Percentiles rank a stretch among this genome's conserved stretches.
Evolutionary conservation across 2,329 filamentous ascomycete species (phyloP).

Genomic region (Talaromyces rugulosus): DNA sequence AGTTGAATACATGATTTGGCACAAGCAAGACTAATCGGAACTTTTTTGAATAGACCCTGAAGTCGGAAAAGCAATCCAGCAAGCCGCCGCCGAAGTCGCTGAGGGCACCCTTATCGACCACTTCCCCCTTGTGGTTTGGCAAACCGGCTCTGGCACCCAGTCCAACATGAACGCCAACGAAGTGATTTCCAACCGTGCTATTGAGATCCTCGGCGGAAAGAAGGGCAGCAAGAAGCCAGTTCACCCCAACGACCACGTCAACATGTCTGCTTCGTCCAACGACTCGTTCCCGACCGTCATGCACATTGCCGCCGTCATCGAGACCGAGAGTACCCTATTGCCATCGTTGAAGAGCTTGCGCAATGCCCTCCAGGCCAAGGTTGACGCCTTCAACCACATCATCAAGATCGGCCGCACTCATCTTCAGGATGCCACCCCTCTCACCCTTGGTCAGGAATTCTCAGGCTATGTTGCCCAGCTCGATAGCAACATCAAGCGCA

Average conservation of each 20-base stretch:
- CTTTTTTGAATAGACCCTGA: conserved; percentile 62
- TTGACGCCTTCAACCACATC: conserved; percentile 83
- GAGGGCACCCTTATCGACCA: conserved; percentile 91
- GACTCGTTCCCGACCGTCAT: conserved; percentile 99
- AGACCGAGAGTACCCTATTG: conserved; percentile 80
- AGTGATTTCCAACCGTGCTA: conserved; percentile 98
- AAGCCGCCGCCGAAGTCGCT: conserved; percentile 90
- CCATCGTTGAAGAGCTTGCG: conserved; percentile 79
- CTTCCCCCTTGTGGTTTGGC: conserved; percentile 98
- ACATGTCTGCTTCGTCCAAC: conserved; percentile 98
- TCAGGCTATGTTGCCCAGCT: conserved; percentile 95
- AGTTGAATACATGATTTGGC: conserved; percentile 8
- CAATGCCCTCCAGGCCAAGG: conserved; percentile 80
- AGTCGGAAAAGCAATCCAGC: conserved; percentile 86
- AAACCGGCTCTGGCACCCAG: conserved; percentile 97
- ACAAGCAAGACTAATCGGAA: conserved; percentile 16
- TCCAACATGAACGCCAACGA: conserved; percentile 99
- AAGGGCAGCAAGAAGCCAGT: conserved; percentile 98
- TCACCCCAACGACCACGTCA: conserved; percentile 99
- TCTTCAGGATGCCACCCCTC: conserved; percentile 91
- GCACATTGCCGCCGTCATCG: conserved; percentile 96
- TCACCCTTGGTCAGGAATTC: conserved; percentile 96
- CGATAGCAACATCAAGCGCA: conserved; percentile 81
- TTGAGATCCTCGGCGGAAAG: conserved; percentile 89
- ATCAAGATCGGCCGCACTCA: conserved; percentile 99